Evolutionary conservation across 2,329 filamentous ascomycete genomes (phyloP), one percentile per base, ranked within the genome.

Genomic region (Plenodomus biglobosus): DNA sequence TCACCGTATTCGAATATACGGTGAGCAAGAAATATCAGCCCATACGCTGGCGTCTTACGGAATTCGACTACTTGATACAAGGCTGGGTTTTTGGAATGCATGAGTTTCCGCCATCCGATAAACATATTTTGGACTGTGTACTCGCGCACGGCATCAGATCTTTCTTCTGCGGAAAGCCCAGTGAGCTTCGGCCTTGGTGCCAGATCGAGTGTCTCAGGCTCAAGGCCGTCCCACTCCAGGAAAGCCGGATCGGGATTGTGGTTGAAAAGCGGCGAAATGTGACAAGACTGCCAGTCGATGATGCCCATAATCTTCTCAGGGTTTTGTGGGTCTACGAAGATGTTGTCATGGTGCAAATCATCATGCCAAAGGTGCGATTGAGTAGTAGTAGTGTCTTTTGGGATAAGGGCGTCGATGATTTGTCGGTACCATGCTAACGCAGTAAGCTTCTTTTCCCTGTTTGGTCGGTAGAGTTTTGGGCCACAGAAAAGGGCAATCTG

Each of bases 281-380:
- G 46, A 8, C 54, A 59, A 8, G 58, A 58, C 42, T 69, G 65
- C 67, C 66, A 70, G 46, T 71, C 67, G 27, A 71, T 65, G 35
- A 70, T 58, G 1, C 41, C 48, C 0, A 50, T 57, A 22, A 70
- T 56, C 30, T 50, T 49, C 15, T 58, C 60, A 1, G 58, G 64
- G 17, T 47, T 48, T 5, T 63, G 56, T 3, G 58, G 64, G 17
- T 55, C 52, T 17, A 59, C 48, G 42, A 51, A 59, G 46, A 58
- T 56, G 40, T 56, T 58, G 18, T 66, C 68, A 3, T 34, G 32
- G 41, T 75, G 71, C 7, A 75, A 56, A 43, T 75, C 72, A 22
- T 52, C 48, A 42, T 75, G 69, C 70, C 61, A 66, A 15, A 65
- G 42, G 39, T 34, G 39, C 17, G 50, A 21, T 2, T 38, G 38